Conservation (phyloP, 495 filamentous ascomycete species). For the Aspergillus nanangensis region DNA sequence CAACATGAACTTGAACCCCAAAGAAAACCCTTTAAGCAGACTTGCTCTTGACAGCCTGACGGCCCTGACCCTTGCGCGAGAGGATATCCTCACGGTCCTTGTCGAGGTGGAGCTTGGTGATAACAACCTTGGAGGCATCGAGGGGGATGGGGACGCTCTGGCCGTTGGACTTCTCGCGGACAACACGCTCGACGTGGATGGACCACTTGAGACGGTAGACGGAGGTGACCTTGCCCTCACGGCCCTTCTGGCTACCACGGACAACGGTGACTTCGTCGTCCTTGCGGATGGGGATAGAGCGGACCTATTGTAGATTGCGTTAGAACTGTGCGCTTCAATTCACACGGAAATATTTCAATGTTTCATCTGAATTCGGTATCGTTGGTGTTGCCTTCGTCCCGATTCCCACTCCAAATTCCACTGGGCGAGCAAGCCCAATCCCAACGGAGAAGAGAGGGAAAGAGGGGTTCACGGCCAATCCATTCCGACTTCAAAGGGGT, state of each 20-base stretch:
- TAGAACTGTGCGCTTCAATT: constrained; percentile 5
- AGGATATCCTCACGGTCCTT: constrained; percentile 96
- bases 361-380: neutral
- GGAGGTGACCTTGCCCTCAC: constrained; percentile 80
- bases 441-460: neutral
- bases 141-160: constrained; percentile 84
- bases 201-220: constrained; percentile 96
- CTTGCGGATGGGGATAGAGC: constrained; percentile 95
- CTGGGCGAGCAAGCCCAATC: neutral
- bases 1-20: constrained; percentile 31
- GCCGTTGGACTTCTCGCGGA: constrained; percentile 88
- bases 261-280: constrained; percentile 91
- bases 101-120: constrained; percentile 97
- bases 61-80: constrained; percentile 73
- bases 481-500: constrained; percentile 5
- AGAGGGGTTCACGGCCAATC: constrained; percentile 5
- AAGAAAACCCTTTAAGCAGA: constrained; percentile 30
- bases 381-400: constrained; percentile 6
- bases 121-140: constrained; percentile 84
- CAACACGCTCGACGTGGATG: constrained; percentile 88
- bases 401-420: neutral
- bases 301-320: constrained; percentile 57
- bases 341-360: neutral
- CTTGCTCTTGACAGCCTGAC: constrained; percentile 51
- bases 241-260: constrained; percentile 88